These are phyloP conservation scores for Tephrocybe rancida DNA, from an alignment of 768 basidiomycete genomes.

Conservation along the genomic window DNA sequence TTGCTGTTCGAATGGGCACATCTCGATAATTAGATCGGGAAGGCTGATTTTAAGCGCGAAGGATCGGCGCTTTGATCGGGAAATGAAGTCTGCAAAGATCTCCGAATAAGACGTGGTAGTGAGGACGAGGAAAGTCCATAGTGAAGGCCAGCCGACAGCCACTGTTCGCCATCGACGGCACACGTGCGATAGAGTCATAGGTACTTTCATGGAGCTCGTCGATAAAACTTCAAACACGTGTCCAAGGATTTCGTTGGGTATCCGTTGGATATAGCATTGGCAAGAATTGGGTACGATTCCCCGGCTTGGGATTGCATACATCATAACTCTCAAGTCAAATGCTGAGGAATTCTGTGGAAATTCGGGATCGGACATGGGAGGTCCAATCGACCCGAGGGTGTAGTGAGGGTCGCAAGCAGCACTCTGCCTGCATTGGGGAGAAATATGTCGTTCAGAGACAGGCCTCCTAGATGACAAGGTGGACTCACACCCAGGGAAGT, in stretches of 20 bases:
- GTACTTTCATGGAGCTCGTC: not conserved
- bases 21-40: slow-evolving; percentile 1
- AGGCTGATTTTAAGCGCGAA: slow-evolving; percentile 3
- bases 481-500: too few species aligned
- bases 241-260: slow-evolving; percentile 7
- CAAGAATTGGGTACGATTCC: too few species aligned
- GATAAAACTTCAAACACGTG: slow-evolving; percentile 2
- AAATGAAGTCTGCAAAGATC: slow-evolving; percentile 5
- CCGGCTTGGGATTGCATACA: not conserved
- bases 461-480: too few species aligned
- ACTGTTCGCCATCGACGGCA: not conserved
- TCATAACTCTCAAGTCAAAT: slow-evolving; percentile 7
- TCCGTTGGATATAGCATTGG: not conserved
- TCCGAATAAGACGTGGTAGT: slow-evolving; percentile 3
- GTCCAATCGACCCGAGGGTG: not conserved
- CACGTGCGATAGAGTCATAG: not conserved
- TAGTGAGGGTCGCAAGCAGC: too few species aligned
- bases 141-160: not conserved
- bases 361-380: not conserved
- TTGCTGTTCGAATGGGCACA: not conserved
- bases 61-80: slow-evolving; percentile 5
- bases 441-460: too few species aligned
- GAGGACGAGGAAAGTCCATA: slow-evolving; percentile 8
- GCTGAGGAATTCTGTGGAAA: not conserved
- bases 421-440: too few species aligned